A percentile compares a stretch with the other conserved stretches of the same genome.
These are phyloP conservation scores for Medicago truncatula DNA, from an alignment of 306 rosid species.

Conservation along the genomic window DNA sequence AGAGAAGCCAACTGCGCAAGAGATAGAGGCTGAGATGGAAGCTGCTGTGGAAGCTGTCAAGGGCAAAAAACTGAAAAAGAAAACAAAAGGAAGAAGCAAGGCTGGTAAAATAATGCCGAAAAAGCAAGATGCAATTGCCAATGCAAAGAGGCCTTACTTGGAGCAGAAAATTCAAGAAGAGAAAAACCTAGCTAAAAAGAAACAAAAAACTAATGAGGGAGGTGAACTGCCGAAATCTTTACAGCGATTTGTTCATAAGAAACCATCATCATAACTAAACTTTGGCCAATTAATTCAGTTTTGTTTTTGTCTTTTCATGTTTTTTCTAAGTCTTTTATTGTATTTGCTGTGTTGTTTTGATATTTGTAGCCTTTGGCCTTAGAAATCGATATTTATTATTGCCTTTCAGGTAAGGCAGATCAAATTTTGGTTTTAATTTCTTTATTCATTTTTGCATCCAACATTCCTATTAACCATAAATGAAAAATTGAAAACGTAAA, in stretches of 20 bases:
- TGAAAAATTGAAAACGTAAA: neutral
- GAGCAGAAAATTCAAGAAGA: slow-evolving; percentile 66
- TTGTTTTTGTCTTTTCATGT: neutral
- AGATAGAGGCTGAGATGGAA: slow-evolving; percentile 72
- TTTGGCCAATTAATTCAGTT: neutral
- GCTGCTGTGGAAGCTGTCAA: slow-evolving; percentile 69
- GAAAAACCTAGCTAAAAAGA: slow-evolving; percentile 57
- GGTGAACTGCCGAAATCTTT: slow-evolving; percentile 68
- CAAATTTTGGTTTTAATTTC: slow-evolving; percentile 29
- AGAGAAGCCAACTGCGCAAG: slow-evolving; percentile 55
- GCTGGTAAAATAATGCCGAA: slow-evolving; percentile 65
- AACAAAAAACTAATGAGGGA: slow-evolving; percentile 58
- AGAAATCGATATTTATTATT: slow-evolving; percentile 3
- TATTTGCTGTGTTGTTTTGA: slow-evolving; percentile 15
- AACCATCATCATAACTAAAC: slow-evolving; percentile 47
- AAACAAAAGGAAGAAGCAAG: slow-evolving; percentile 90
- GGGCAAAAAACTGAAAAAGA: slow-evolving; percentile 65
- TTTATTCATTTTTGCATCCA: neutral
- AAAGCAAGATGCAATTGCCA: slow-evolving; percentile 63
- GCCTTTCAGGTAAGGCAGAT: slow-evolving; percentile 22
- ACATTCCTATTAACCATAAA: neutral
- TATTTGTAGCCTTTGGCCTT: slow-evolving; percentile 20
- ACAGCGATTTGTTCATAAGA: slow-evolving; percentile 76
- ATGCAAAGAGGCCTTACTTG: slow-evolving; percentile 76
- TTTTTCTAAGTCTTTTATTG: slow-evolving; percentile 25